Percentiles rank a stretch among this genome's conserved stretches.
These are phyloP conservation scores for Morella rubra DNA, from an alignment of 306 rosid genomes.

Conservation along the genomic window DNA sequence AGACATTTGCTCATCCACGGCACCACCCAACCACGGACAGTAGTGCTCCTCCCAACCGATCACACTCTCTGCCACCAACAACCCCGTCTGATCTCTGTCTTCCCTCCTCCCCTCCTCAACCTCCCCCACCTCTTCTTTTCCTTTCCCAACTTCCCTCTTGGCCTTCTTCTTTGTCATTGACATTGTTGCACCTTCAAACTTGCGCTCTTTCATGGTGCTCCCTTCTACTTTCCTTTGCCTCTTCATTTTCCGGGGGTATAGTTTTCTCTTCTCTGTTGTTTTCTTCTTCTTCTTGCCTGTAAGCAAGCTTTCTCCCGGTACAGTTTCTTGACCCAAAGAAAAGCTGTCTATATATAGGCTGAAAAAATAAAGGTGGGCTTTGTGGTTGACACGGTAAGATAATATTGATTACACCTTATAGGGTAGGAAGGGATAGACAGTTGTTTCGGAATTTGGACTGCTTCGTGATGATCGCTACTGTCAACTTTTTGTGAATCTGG, in stretches of 20 bases:
- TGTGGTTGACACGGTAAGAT: constrained; percentile 19
- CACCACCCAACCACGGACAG: constrained; percentile 40
- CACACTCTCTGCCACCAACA: constrained; percentile 14
- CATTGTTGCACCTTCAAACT: constrained; percentile 28
- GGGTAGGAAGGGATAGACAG: background rate
- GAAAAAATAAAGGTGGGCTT: background rate
- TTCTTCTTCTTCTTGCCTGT: too few relatives aligned
- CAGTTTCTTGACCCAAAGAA: background rate
- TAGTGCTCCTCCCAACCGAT: constrained; percentile 34
- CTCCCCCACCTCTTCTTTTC: background rate
- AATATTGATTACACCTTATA: constrained; percentile 2
- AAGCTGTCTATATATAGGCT: background rate
- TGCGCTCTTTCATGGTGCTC: constrained; percentile 20
- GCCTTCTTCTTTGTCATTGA: constrained; percentile 36
- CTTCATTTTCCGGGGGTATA: constrained; percentile 39
- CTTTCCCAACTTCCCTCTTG: constrained; percentile 35
- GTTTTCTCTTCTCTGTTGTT: too few relatives aligned
- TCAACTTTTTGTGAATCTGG: background rate
- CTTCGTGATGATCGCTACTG: background rate
- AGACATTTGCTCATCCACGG: constrained; percentile 68
- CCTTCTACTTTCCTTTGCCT: constrained; percentile 46
- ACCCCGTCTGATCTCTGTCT: constrained; percentile 10
- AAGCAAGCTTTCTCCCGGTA: too few relatives aligned
- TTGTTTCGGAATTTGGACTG: constrained; percentile 10
- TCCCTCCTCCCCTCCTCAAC: constrained; percentile 19